Evolutionary conservation across 345 rosid species (phyloP), one percentile per base, ranked within the genome.

Genomic region (Raphanus raphanistrum): DNA sequence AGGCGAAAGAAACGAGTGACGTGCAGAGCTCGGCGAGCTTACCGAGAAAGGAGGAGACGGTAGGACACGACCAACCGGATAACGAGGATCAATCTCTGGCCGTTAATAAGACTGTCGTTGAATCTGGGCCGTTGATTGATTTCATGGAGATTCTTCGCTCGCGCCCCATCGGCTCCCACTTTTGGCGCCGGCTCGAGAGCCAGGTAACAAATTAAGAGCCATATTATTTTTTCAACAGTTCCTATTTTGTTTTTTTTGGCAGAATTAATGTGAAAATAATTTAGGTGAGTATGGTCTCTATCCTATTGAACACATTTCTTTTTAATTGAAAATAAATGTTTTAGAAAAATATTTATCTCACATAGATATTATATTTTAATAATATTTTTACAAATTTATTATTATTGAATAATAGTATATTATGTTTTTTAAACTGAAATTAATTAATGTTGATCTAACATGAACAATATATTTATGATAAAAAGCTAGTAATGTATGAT

Each of bases 1-100:
- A 67, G 3, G 63, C 28, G 35, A 63, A 74, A 12, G 84, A 75
- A 70, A 70, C 81, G 72, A 85, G 89, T 75, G 92, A 89, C 71
- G 92, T 86, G 58, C 93, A 84, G 81, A 90, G 93, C 84, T 84
- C 89, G 58, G 93, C 84, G 32, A 86, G 89, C 38, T 82, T 87
- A 75, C 76, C 85, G 78, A 72, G 83, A 27, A 73, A 74, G 70
- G 77, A 77, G 63, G 73, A 77, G 63, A 61, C 33, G 76, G 70
- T 81, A 25, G 69, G 78, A 81, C 79, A 83, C 60, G 74, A 78
- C 68, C 85, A 84, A 71, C 85, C 72, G 54, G 90, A 77, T 36
- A 85, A 76, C 17, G 88, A 80, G n/a, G 79, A 74, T 57, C 88
- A 69, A 82, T 80, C 84, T 71, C 81, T 64, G 60, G 70, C 72